A percentile compares a stretch with the other conserved stretches of the same genome.
phyloP scores from a whole-genome alignment of 495 filamentous ascomycete genomes.

The Neurospora cerealis region DNA sequence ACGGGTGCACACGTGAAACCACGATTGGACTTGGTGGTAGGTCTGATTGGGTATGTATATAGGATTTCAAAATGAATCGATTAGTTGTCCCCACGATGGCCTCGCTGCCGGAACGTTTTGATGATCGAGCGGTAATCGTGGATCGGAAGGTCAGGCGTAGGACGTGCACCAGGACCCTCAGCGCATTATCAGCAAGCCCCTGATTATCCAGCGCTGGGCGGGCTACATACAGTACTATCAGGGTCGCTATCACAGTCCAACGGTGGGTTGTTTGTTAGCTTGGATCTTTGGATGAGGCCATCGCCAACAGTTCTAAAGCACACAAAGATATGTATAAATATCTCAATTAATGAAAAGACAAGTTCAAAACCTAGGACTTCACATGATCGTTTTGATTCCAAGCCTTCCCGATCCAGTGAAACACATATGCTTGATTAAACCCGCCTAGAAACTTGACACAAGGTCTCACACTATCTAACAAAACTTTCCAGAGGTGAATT shows the following conservation, averaged over 20 bases:
- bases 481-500: background rate
- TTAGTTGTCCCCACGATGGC: background rate
- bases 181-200: background rate
- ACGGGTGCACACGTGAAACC: background rate
- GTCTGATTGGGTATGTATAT: background rate
- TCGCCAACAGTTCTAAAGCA: background rate
- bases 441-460: background rate
- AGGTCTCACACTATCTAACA: background rate
- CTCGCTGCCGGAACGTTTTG: background rate
- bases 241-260: background rate
- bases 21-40: background rate
- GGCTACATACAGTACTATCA: background rate
- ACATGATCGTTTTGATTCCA: background rate
- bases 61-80: background rate
- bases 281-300: background rate
- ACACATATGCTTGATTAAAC: background rate
- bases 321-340: background rate
- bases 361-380: background rate
- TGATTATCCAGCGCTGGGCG: background rate
- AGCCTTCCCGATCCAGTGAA: background rate
- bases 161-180: background rate
- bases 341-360: background rate
- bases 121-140: background rate
- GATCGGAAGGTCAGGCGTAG: background rate
- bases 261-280: background rate